These are phyloP conservation scores for Cytauxzoon felis DNA, from an alignment of 169 alveolate species.

Conservation along the genomic window DNA sequence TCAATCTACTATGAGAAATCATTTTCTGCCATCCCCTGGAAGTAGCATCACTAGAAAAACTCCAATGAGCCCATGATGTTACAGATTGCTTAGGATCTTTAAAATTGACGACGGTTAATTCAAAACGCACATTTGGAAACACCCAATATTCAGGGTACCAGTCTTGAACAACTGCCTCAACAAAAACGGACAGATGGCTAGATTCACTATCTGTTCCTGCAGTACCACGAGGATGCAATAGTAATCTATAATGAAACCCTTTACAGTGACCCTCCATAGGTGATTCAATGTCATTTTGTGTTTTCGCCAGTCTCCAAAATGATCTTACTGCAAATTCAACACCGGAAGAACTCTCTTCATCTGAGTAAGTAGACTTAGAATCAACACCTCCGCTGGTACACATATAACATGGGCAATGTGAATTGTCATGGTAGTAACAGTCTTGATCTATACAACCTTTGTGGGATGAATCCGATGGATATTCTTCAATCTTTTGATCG, in stretches of 20 bases:
- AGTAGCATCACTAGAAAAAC: constrained; percentile 83
- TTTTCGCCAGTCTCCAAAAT: constrained; percentile 86
- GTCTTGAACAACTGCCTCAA: constrained; percentile 85
- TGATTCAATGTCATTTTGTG: constrained; percentile 85
- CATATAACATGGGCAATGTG: constrained; percentile 63
- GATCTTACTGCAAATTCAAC: constrained; percentile 82
- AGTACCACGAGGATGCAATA: constrained; percentile 87
- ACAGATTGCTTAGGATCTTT: constrained; percentile 83
- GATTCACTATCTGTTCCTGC: constrained; percentile 84
- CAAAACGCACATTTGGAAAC: constrained; percentile 87
- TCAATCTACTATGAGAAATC: constrained; percentile 84
- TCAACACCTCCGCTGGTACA: constrained; percentile 51
- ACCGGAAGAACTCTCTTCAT: constrained; percentile 62
- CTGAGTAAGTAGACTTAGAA: constrained; percentile 24
- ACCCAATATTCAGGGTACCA: constrained; percentile 89
- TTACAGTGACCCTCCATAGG: constrained; percentile 83
- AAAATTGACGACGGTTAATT: constrained; percentile 84
- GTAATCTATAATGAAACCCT: constrained; percentile 81
- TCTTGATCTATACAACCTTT: constrained; percentile 23
- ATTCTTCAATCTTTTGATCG: constrained; percentile 29
- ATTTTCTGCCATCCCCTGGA: constrained; percentile 90
- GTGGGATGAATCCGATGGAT: constrained; percentile 27
- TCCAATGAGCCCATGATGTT: constrained; percentile 90
- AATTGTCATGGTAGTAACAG: constrained; percentile 42
- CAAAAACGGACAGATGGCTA: constrained; percentile 81